Conservation (phyloP, 306 rosid species). For the Glycine latifolia region DNA sequence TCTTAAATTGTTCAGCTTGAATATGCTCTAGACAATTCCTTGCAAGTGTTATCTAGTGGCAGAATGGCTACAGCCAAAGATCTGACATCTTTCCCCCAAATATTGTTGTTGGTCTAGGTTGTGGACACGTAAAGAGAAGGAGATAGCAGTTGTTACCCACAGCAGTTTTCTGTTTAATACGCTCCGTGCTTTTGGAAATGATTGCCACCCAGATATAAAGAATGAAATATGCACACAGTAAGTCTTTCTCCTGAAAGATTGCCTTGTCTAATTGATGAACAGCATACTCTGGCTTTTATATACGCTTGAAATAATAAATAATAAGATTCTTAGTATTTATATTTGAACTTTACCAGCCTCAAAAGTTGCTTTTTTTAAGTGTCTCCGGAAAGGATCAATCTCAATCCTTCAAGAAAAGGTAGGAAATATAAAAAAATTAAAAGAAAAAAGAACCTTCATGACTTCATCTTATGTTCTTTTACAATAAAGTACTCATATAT, state of each 20-base stretch:
- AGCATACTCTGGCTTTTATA: too few species aligned
- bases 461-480: constrained; percentile 1
- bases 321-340: not conserved
- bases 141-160: constrained; percentile 82
- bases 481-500: not conserved
- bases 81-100: constrained; percentile 29
- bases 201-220: constrained; percentile 74
- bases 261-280: not conserved
- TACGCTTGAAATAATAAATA: constrained; percentile 18
- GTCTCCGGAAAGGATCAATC: not conserved
- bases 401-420: not conserved
- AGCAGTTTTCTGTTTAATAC: constrained; percentile 75
- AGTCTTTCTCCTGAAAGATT: constrained; percentile 43
- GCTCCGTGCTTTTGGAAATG: constrained; percentile 72
- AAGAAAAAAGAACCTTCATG: not conserved
- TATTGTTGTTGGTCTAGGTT: constrained; percentile 60
- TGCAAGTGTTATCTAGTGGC: constrained; percentile 3
- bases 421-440: too few species aligned
- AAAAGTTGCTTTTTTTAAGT: not conserved
- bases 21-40: not conserved
- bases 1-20: constrained; percentile 38
- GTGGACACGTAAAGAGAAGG: constrained; percentile 86
- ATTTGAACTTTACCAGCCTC: too few species aligned
- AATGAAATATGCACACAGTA: constrained; percentile 69
- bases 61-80: not conserved